Base-by-base conservation (phyloP, 768 basidiomycete species). In the Leucogyrophana mollusca region DNA sequence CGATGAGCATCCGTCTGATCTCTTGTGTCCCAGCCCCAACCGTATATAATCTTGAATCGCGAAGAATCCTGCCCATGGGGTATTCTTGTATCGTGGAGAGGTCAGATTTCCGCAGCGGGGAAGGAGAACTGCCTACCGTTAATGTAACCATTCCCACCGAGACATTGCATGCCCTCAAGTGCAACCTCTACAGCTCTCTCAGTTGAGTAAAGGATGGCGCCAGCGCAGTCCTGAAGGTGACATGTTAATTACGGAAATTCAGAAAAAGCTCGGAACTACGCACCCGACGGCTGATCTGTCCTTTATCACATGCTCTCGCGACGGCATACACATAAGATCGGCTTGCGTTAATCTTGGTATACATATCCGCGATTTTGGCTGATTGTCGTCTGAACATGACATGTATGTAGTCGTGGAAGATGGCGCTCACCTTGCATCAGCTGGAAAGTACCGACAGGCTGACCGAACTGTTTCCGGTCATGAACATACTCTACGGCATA, bases 11-110 rank as follows among this genome's bases (percentile, higher is more conserved):
- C 47, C 94, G 77, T 54, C 94, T 72, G 45, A 96, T 94, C 72
- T 95, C 94, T 64, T 96, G 94, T 18, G 94, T 94, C 14, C 94
- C 94, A n/a, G 94, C 94, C 21, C 94, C 94, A 48, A 97, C 93
- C 20, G 90, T 84, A 63, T 96, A 97, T 34, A 97, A 67, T 54
- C 91, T 73, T 13, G 94, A 78, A 61, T 97, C 94, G 39, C 94
- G 79, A 36, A 96, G 70, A 55, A 94, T 80, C 24, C 94, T 83
- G 13, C 92, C 94, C 55, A 85, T 79, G 3, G 92, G 90, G 57
- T 94, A 97, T 54, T 97, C 94, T 94, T n/a, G n/a, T n/a, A 56
- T 7, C 25, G 35, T 43, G n/a, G 21, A 36, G 2, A 23, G 22
- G 14, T 54, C 25, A 48, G 46, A 33, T 25, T 23, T 16, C n/a